These are phyloP conservation scores for Calvatia gigantea DNA, from an alignment of 768 basidiomycete genomes.

Conservation along the genomic window DNA sequence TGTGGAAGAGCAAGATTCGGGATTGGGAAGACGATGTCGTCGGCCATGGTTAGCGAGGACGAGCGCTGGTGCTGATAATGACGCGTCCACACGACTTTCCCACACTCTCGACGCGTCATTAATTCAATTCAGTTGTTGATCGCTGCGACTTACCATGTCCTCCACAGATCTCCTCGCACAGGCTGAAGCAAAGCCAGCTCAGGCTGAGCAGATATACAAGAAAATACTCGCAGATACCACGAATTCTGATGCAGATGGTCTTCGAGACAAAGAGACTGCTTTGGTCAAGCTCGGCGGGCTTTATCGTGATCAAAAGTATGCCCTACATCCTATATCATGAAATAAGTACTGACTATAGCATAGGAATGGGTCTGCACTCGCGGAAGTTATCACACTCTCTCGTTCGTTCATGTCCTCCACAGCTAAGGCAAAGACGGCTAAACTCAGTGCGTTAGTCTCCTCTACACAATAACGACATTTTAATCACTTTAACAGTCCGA, in stretches of 20 bases:
- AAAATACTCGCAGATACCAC: slow-evolving; percentile 49
- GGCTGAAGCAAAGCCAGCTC: slow-evolving; percentile 56
- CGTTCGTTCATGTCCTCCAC: slow-evolving; percentile 89
- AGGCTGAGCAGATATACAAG: slow-evolving; percentile 74
- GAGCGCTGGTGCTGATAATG: neutral
- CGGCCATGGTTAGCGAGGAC: slow-evolving; percentile 53
- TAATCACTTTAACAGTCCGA: slow-evolving; percentile 53
- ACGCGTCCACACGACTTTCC: slow-evolving; percentile 7
- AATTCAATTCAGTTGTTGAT: neutral
- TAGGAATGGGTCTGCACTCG: slow-evolving; percentile 83
- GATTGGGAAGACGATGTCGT: slow-evolving; percentile 80
- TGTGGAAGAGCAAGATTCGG: slow-evolving; percentile 85
- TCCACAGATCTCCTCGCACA: slow-evolving; percentile 43
- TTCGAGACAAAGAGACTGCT: slow-evolving; percentile 82
- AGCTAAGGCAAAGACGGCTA: slow-evolving; percentile 96
- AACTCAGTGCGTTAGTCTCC: slow-evolving; percentile 63
- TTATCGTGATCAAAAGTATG: slow-evolving; percentile 82
- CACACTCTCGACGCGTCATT: slow-evolving; percentile 10
- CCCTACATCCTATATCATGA: slow-evolving; percentile 11
- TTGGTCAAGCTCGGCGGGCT: slow-evolving; percentile 83
- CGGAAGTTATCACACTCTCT: slow-evolving; percentile 81
- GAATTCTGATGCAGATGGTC: slow-evolving; percentile 34
- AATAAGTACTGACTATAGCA: neutral
- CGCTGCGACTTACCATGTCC: neutral
- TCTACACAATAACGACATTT: neutral